phyloP scores from a whole-genome alignment of 2,329 filamentous ascomycete species.

The Penicillium sp. region DNA sequence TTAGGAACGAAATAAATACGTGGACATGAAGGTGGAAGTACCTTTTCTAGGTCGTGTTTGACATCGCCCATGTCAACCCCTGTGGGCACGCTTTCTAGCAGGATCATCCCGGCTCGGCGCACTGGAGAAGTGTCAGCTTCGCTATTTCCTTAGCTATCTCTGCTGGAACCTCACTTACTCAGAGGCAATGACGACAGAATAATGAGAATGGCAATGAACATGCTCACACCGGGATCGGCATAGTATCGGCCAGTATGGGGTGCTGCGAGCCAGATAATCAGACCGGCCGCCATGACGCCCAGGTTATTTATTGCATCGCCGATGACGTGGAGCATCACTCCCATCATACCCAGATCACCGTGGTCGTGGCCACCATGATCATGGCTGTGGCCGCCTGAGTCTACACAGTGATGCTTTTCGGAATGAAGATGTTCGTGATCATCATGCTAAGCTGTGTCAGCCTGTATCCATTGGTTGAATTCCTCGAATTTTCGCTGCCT shows the following conservation, averaged over 20 bases:
- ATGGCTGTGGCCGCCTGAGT: slow-evolving; percentile 10
- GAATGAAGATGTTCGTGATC: slow-evolving; percentile 24
- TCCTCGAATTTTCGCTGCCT: background rate
- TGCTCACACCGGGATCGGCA: slow-evolving; percentile 66
- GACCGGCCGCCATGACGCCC: slow-evolving; percentile 67
- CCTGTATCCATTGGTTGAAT: background rate
- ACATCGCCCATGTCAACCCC: slow-evolving; percentile 62
- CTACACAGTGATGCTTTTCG: slow-evolving; percentile 6
- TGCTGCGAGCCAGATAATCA: slow-evolving; percentile 65
- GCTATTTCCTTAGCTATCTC: background rate
- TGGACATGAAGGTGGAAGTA: slow-evolving; percentile 26
- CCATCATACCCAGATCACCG: slow-evolving; percentile 66
- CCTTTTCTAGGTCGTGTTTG: slow-evolving; percentile 65
- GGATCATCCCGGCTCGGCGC: slow-evolving; percentile 53
- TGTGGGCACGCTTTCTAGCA: slow-evolving; percentile 64
- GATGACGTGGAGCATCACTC: slow-evolving; percentile 67
- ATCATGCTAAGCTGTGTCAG: slow-evolving; percentile 17
- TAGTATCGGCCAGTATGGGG: slow-evolving; percentile 60
- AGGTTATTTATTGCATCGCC: slow-evolving; percentile 75
- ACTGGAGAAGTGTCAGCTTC: slow-evolving; percentile 17
- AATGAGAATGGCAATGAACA: slow-evolving; percentile 72
- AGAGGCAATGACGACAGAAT: slow-evolving; percentile 60
- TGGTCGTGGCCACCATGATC: slow-evolving; percentile 28
- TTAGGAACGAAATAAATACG: slow-evolving; percentile 10
- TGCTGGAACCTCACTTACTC: slow-evolving; percentile 18